Percentiles rank a stretch among this genome's conserved stretches.
Evolutionary conservation across 2,329 filamentous ascomycete genomes (phyloP).

Genomic region (Fusarium begoniae): DNA sequence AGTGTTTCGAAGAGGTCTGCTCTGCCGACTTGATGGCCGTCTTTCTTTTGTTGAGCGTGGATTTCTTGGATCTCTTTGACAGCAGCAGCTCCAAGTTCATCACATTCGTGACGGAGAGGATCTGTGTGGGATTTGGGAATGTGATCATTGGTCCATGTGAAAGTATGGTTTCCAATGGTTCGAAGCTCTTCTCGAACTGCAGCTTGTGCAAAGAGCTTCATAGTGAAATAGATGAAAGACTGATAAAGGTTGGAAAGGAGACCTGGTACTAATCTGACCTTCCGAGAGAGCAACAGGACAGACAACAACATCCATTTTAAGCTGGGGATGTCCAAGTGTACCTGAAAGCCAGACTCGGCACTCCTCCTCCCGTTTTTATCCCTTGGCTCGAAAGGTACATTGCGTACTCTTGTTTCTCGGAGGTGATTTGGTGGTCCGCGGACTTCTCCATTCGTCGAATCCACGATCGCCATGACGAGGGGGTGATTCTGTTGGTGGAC

Average conservation of each 20-base stretch:
- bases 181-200: not conserved
- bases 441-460: not conserved
- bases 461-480: not conserved
- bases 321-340: not conserved
- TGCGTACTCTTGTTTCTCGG: not conserved
- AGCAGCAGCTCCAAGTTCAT: slow-evolving; percentile 9
- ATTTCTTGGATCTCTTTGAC: slow-evolving; percentile 4
- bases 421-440: not conserved
- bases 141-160: slow-evolving; percentile 16
- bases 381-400: not conserved
- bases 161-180: slow-evolving; percentile 7
- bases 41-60: not conserved
- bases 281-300: not conserved
- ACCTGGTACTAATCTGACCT: fast-evolving
- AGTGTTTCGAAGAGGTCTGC: slow-evolving; percentile 13
- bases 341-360: not conserved
- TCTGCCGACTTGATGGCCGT: not conserved
- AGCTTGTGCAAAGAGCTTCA: not conserved
- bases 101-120: slow-evolving; percentile 12
- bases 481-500: not conserved
- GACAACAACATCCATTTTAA: not conserved
- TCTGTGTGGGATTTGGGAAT: slow-evolving; percentile 17
- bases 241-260: too few relatives aligned
- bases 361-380: not conserved
- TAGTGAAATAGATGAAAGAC: not conserved